Conservation (phyloP, 2,329 filamentous ascomycete genomes). For the Trichoderma sp. region DNA sequence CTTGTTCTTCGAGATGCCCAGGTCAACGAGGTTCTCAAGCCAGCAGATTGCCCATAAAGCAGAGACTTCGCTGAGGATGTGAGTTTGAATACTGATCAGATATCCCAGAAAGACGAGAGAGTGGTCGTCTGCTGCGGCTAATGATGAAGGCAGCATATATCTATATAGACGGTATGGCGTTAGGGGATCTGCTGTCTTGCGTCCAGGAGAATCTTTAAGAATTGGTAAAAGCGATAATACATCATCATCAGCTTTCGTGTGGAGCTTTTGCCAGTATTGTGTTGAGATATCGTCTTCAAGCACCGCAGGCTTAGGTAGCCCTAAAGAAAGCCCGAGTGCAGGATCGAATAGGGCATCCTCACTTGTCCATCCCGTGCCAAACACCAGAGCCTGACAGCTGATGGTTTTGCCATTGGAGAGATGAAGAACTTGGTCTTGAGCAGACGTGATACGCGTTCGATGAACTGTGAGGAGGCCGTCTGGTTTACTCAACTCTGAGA, state of each 20-base stretch:
- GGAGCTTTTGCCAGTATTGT: not conserved
- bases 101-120: constrained; percentile 3
- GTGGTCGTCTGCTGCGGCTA: not conserved
- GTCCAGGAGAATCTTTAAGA: not conserved
- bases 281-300: not conserved
- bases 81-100: not conserved
- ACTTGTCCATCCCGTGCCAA: not conserved
- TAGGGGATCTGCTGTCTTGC: not conserved
- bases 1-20: not conserved
- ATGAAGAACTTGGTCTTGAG: not conserved
- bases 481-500: not conserved
- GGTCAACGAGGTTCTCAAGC: not conserved
- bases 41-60: constrained; percentile 6
- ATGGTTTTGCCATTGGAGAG: not conserved
- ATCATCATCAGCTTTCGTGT: not conserved
- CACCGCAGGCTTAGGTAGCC: not conserved
- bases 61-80: not conserved
- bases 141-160: not conserved
- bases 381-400: not conserved
- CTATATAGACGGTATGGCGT: constrained; percentile 1
- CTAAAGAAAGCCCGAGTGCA: not conserved
- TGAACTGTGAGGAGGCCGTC: not conserved
- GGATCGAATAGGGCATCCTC: not conserved
- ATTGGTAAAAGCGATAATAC: not conserved
- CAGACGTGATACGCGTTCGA: not conserved